Evolutionary conservation across 352 stramenopile species (phyloP).

Genomic region (Phytophthora podocarpi): DNA sequence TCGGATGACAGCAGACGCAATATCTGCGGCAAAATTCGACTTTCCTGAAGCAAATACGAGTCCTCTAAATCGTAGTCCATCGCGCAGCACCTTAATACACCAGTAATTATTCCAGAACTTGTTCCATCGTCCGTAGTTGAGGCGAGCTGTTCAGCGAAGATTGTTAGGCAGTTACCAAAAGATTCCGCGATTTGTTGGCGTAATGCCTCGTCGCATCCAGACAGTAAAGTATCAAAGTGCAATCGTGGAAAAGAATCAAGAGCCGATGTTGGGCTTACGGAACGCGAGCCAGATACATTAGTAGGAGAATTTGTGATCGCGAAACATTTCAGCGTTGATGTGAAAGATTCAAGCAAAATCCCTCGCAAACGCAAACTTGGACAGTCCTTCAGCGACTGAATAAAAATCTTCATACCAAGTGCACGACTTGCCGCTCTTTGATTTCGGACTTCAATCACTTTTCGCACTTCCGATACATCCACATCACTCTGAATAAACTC

Average conservation of each 20-base stretch:
- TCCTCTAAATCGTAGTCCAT: slow-evolving; percentile 84
- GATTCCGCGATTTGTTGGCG: slow-evolving; percentile 53
- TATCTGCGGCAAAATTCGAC: slow-evolving; percentile 56
- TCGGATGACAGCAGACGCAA: slow-evolving; percentile 58
- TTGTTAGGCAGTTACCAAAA: slow-evolving; percentile 50
- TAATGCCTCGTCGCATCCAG: slow-evolving; percentile 54
- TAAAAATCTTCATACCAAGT: slow-evolving; percentile 58
- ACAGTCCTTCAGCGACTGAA: slow-evolving; percentile 33
- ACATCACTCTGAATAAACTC: slow-evolving; percentile 88
- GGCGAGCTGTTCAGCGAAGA: slow-evolving; percentile 39
- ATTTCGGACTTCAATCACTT: slow-evolving; percentile 56
- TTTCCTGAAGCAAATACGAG: slow-evolving; percentile 71
- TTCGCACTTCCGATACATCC: slow-evolving; percentile 57
- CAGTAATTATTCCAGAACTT: slow-evolving; percentile 41
- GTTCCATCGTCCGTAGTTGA: slow-evolving; percentile 25
- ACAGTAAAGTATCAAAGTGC: slow-evolving; percentile 61
- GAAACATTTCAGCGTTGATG: slow-evolving; percentile 47
- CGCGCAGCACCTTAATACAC: slow-evolving; percentile 56
- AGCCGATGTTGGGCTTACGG: slow-evolving; percentile 2
- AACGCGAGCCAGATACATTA: slow-evolving; percentile 15
- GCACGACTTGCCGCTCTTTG: slow-evolving; percentile 45
- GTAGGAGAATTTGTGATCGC: slow-evolving; percentile 34
- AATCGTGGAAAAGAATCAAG: slow-evolving; percentile 38
- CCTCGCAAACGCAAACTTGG: slow-evolving; percentile 33
- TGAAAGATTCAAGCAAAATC: slow-evolving; percentile 58